These are phyloP conservation scores for Furcasterigmium sp. DNA, from an alignment of 2,329 filamentous ascomycete species.

Conservation along the genomic window DNA sequence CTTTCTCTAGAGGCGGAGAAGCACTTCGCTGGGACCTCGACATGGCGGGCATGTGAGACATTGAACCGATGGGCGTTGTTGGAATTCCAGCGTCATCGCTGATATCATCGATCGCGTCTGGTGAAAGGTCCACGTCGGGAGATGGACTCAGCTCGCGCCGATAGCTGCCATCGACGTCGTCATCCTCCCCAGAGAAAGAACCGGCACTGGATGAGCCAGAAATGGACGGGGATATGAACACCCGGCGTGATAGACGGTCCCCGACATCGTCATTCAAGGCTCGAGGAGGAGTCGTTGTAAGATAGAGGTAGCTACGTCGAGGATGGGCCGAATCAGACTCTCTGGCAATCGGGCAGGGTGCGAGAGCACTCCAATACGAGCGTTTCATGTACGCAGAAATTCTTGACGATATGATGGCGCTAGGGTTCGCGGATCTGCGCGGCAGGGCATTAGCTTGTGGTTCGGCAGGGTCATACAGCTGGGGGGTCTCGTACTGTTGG, in stretches of 20 bases:
- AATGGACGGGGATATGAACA: slow-evolving; percentile 78
- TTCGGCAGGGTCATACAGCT: too few relatives aligned
- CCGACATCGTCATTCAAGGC: too few relatives aligned
- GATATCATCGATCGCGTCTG: slow-evolving; percentile 75
- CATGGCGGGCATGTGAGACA: slow-evolving; percentile 43
- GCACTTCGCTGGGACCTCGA: slow-evolving; percentile 54
- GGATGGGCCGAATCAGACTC: slow-evolving; percentile 90
- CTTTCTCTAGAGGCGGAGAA: slow-evolving; percentile 84
- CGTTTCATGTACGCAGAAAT: slow-evolving; percentile 87
- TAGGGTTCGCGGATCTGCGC: slow-evolving; percentile 87
- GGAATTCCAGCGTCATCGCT: slow-evolving; percentile 57
- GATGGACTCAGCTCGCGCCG: slow-evolving; percentile 76
- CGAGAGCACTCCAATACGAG: slow-evolving; percentile 68
- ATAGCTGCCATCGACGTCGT: slow-evolving; percentile 67
- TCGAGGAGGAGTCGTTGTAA: slow-evolving; percentile 73
- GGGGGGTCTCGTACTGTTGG: too few relatives aligned
- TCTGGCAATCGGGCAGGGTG: slow-evolving; percentile 86
- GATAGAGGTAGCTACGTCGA: slow-evolving; percentile 91
- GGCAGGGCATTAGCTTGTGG: too few relatives aligned
- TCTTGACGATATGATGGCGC: slow-evolving; percentile 90
- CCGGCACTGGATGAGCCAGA: slow-evolving; percentile 48
- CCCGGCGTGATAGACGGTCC: slow-evolving; percentile 31
- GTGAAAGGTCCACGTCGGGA: slow-evolving; percentile 87
- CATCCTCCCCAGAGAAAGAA: slow-evolving; percentile 49
- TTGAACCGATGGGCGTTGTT: slow-evolving; percentile 58